A percentile compares a stretch with the other conserved stretches of the same genome.
These are phyloP conservation scores for Priceomyces haplophilus DNA, from an alignment of 805 yeast species.

Conservation along the genomic window DNA sequence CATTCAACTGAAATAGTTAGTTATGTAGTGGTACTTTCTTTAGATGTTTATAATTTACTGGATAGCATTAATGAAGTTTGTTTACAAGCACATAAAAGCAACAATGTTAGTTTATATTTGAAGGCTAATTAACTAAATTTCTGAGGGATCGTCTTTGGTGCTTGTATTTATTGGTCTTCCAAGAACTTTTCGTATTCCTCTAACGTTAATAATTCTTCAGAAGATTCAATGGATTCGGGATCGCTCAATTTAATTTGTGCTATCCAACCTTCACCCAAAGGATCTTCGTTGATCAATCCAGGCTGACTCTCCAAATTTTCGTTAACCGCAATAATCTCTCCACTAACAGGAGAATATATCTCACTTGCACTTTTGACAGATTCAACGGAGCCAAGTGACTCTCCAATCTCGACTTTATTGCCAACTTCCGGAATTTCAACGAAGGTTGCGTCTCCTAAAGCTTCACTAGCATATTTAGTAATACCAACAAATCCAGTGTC, in stretches of 20 bases:
- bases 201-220: conserved; percentile 48
- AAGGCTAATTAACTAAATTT: too few relatives aligned
- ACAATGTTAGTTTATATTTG: neutral
- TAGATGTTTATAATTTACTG: neutral
- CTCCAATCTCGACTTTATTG: conserved; percentile 62
- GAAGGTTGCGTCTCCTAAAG: conserved; percentile 94
- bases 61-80: conserved; percentile 1
- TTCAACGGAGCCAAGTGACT: conserved; percentile 88
- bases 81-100: neutral
- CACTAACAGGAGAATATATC: conserved; percentile 82
- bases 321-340: conserved; percentile 73
- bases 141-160: too few relatives aligned
- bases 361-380: conserved; percentile 93
- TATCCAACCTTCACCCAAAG: conserved; percentile 93
- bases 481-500: conserved; percentile 84
- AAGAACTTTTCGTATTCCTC: conserved; percentile 57
- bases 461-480: conserved; percentile 92
- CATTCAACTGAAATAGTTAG: neutral
- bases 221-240: conserved; percentile 31
- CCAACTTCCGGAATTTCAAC: conserved; percentile 84
- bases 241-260: conserved; percentile 61
- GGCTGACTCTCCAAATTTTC: conserved; percentile 65
- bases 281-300: conserved; percentile 77
- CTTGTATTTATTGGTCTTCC: conserved; percentile 36
- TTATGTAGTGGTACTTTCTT: conserved; percentile 1